Conservation (phyloP, 2,329 filamentous ascomycete species). For the Colletotrichum cereale region DNA sequence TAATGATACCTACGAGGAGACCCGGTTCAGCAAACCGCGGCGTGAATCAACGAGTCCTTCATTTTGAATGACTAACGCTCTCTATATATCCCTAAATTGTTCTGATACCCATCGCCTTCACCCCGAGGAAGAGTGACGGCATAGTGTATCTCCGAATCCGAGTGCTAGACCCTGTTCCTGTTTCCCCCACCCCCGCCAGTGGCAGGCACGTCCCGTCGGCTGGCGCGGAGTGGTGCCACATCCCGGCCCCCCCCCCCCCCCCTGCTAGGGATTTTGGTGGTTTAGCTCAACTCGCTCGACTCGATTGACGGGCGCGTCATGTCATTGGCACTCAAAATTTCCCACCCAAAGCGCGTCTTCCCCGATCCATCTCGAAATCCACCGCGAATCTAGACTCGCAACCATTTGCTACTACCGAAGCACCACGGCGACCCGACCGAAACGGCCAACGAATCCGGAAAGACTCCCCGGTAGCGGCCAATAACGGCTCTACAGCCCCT, state of each 20-base stretch:
- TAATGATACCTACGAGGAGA: constrained; percentile 38
- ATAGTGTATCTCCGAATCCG: constrained; percentile 36
- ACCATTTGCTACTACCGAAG: not conserved
- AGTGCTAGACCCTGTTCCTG: constrained; percentile 5
- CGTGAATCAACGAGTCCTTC: constrained; percentile 6
- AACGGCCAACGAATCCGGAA: not conserved
- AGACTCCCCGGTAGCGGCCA: not conserved
- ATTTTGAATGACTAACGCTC: not conserved
- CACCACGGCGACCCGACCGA: not conserved
- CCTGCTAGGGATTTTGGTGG: constrained; percentile 12
- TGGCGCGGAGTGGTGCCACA: constrained; percentile 27
- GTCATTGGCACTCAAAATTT: constrained; percentile 29
- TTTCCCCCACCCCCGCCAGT: not conserved
- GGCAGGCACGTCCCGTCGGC: constrained; percentile 3
- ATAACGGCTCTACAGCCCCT: not conserved
- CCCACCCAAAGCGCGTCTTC: constrained; percentile 24
- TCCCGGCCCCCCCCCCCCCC: constrained; percentile 27
- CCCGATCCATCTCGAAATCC: not conserved
- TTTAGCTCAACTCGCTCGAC: constrained; percentile 1
- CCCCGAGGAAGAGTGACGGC: constrained; percentile 7
- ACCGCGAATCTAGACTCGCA: not conserved
- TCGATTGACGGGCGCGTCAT: constrained; percentile 34
- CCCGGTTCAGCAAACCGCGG: constrained; percentile 6
- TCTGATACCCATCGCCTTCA: not conserved
- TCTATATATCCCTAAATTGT: not conserved